phyloP scores from a whole-genome alignment of 2,329 filamentous ascomycete genomes.

The Leptoxyphium fumago region DNA sequence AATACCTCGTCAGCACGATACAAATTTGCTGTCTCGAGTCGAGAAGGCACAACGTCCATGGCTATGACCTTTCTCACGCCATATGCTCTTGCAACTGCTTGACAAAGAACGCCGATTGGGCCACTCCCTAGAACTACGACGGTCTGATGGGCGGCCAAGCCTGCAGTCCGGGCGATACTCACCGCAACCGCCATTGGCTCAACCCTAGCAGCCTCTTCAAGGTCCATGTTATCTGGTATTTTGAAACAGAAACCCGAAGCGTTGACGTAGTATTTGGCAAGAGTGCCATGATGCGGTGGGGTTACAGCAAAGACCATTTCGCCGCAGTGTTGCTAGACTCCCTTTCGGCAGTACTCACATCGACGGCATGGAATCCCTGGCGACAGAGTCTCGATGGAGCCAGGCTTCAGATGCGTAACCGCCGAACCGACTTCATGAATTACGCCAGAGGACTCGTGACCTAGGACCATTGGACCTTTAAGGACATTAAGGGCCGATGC shows the following conservation, averaged over 20 bases:
- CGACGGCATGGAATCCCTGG: conserved; percentile 32
- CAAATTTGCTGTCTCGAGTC: too few species aligned
- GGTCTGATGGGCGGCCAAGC: conserved; percentile 24
- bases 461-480: too few species aligned
- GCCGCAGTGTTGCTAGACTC: conserved; percentile 77
- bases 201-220: conserved; percentile 39
- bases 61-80: too few species aligned
- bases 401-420: conserved; percentile 29
- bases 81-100: conserved; percentile 68
- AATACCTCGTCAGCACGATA: conserved; percentile 31
- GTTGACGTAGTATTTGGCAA: conserved; percentile 35
- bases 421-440: too few species aligned
- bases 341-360: conserved; percentile 42
- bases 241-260: conserved; percentile 34
- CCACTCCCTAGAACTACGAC: conserved; percentile 33
- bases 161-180: conserved; percentile 26
- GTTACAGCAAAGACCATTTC: conserved; percentile 36
- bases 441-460: too few species aligned
- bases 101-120: conserved; percentile 66
- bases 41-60: too few species aligned
- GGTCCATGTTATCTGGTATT: conserved; percentile 29
- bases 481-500: too few species aligned
- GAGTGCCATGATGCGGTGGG: conserved; percentile 33
- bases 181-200: conserved; percentile 40
- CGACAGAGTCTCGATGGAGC: conserved; percentile 35